Evolutionary conservation across 441 rosid species (phyloP), one percentile per base, ranked within the genome.

Genomic region (Brassica hybrid): DNA sequence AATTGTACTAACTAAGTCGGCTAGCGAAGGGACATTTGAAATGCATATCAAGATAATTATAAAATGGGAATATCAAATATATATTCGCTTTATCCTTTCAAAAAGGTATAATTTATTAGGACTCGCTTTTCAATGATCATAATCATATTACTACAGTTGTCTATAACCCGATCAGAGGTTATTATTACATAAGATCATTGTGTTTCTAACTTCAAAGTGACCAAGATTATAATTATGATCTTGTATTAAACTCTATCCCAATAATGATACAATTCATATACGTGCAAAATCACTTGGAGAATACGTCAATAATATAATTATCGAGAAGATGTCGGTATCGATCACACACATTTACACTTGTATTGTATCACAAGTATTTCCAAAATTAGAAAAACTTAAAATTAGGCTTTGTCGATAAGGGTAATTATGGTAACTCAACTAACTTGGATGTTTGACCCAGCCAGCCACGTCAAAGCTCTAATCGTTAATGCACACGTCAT

Each of bases 381-480:
- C 71, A 65, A 48, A 48, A 48, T 3, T 48, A 72, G 62, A 6
- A 65, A 19, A 65, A 73, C 48, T 65, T 27, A 41, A 21, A 59
- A 56, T n/a, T 64, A 48, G 30, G 17, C 48, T 17, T 43, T 14
- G 7, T 48, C 48, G 63, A 54, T 1, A 38, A 67, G 74, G 78
- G 54, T 41, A 73, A 4, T 9, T 68, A 10, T 23, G 78, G 74
- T 23, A 73, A 62, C 25, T 72, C 13, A 21, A 4, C 7, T 66
- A 76, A 78, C 73, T 23, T 17, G 67, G 77, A 78, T 62, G 74
- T 79, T 78, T 79, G 78, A 78, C 78, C 81, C 7, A 73, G 81
- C 81, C 7, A 73, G 81, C 32, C 32, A 27, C 81, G 78, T 79
- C 81, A 79, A 68, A 73, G 74, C 77, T 68, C 74, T 73, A 34